A percentile compares a stretch with the other conserved stretches of the same genome.
phyloP scores from a whole-genome alignment of 2,329 filamentous ascomycete species.

The Penicillium sp. region DNA sequence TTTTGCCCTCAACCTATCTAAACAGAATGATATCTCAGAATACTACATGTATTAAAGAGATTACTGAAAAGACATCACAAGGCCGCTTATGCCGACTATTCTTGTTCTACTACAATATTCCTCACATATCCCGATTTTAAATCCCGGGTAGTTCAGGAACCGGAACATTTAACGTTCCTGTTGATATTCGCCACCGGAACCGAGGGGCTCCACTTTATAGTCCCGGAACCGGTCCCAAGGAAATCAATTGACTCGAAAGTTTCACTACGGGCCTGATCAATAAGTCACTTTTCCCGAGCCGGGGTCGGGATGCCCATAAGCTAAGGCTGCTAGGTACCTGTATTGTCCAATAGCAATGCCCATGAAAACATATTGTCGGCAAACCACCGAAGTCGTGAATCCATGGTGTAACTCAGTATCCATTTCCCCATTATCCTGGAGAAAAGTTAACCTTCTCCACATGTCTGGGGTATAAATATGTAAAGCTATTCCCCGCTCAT shows the following conservation, averaged over 20 bases:
- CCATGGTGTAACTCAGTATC: neutral
- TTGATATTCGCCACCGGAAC: slow-evolving; percentile 8
- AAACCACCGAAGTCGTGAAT: neutral
- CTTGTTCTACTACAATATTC: no score
- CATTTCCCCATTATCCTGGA: slow-evolving; percentile 10
- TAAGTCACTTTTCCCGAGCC: neutral
- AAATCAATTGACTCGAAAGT: no score
- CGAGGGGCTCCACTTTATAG: neutral
- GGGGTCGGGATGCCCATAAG: neutral
- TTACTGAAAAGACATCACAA: no score
- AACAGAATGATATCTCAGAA: no score
- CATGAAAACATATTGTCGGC: neutral
- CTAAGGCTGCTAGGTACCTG: neutral
- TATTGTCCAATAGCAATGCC: neutral
- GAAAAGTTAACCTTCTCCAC: slow-evolving; percentile 13
- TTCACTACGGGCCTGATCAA: no score
- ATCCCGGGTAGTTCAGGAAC: neutral
- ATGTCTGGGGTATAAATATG: slow-evolving; percentile 21
- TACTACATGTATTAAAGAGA: no score
- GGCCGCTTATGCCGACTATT: no score
- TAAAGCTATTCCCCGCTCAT: neutral
- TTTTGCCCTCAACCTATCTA: no score
- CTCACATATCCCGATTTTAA: neutral
- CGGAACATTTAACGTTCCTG: neutral
- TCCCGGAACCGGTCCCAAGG: slow-evolving; percentile 1